Evolutionary conservation across 192 early-diverging fungal species (phyloP).

Genomic region (Coemansia sp.): DNA sequence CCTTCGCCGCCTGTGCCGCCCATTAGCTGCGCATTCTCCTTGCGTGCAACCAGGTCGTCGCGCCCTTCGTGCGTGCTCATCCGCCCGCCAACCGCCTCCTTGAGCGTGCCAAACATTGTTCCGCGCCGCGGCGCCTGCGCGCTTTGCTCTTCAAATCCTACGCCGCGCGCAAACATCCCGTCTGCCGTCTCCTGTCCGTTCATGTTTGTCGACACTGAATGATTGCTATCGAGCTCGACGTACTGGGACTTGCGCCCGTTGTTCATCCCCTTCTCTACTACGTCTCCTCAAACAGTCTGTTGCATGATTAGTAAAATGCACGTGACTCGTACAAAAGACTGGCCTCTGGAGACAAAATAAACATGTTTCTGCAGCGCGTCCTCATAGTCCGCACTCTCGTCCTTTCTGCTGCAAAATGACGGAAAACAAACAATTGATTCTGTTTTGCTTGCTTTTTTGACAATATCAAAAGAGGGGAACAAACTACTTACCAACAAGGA

Average conservation of each 20-base stretch:
- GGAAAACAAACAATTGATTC: too few species aligned
- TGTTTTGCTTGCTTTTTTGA: constrained; percentile 5
- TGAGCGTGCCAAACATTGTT: constrained; percentile 29
- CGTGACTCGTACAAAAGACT: background rate
- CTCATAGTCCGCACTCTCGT: too few species aligned
- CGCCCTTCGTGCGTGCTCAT: constrained; percentile 20
- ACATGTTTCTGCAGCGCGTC: too few species aligned
- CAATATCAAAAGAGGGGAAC: background rate
- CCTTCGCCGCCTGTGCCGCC: constrained; percentile 50
- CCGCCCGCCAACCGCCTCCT: constrained; percentile 19
- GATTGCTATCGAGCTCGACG: constrained; percentile 25
- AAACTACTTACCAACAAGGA: background rate
- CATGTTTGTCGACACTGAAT: constrained; percentile 18
- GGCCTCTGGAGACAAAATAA: too few species aligned
- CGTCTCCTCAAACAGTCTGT: background rate
- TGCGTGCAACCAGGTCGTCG: constrained; percentile 24
- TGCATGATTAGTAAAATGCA: background rate
- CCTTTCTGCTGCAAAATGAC: too few species aligned
- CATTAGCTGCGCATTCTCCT: constrained; percentile 6
- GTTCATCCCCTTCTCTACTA: constrained; percentile 16
- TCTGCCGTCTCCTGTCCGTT: constrained; percentile 13
- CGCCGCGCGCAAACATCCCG: constrained; percentile 36
- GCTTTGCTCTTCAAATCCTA: constrained; percentile 39
- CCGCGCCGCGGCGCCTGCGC: constrained; percentile 5
- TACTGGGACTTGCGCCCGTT: constrained; percentile 38